Percentiles rank a stretch among this genome's conserved stretches.
Conservation (phyloP, 768 basidiomycete species). For the Termitomyces sp. region DNA sequence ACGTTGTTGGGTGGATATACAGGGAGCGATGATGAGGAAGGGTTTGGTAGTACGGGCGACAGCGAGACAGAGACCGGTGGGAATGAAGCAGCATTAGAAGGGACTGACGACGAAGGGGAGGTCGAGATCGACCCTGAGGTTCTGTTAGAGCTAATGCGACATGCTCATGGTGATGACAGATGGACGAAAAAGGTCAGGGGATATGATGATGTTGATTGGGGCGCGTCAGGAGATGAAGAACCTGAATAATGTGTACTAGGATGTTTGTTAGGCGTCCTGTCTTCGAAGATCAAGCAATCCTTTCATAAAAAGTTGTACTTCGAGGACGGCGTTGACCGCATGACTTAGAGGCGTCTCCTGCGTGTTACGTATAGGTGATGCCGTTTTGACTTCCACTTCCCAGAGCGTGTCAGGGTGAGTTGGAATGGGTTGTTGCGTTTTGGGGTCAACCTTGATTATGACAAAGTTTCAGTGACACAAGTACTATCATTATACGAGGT, state of each 20-base stretch:
- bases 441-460: constrained; percentile 55
- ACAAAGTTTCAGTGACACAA: background rate
- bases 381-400: constrained; percentile 87
- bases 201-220: constrained; percentile 50
- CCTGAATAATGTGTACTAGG: constrained; percentile 10
- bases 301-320: constrained; percentile 81
- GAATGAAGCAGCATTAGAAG: constrained; percentile 21
- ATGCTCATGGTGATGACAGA: constrained; percentile 24
- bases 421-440: constrained; percentile 68
- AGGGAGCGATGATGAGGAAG: constrained; percentile 38
- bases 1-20: constrained; percentile 36
- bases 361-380: constrained; percentile 69
- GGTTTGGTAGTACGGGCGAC: constrained; percentile 15
- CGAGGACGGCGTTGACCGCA: constrained; percentile 69
- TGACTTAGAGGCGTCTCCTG: constrained; percentile 70
- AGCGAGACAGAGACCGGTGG: constrained; percentile 21
- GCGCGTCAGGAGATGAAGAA: constrained; percentile 29
- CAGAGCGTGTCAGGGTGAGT: constrained; percentile 78
- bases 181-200: constrained; percentile 21
- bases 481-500: background rate
- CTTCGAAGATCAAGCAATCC: constrained; percentile 73
- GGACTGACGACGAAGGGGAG: constrained; percentile 18
- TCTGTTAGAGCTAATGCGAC: constrained; percentile 35
- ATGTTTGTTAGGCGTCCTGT: constrained; percentile 49
- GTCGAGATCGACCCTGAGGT: constrained; percentile 31